Evolutionary conservation across 148 eudicot genomes (phyloP).

Genomic region (Beta vulgaris): DNA sequence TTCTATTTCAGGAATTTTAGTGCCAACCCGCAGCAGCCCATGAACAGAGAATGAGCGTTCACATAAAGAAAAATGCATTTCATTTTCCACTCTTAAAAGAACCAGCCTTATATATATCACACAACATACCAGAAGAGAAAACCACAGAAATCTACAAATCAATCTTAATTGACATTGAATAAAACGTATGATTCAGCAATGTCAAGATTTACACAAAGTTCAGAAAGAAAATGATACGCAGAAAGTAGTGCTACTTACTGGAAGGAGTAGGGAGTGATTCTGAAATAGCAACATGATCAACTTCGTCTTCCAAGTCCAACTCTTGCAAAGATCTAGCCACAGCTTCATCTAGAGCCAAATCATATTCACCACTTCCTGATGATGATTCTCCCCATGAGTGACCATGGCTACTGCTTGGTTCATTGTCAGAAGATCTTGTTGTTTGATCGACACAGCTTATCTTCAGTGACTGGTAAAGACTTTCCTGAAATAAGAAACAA

Average conservation of each 20-base stretch:
- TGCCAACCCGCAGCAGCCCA: neutral
- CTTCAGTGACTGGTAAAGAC: constrained; percentile 51
- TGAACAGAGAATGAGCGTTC: neutral
- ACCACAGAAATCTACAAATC: neutral
- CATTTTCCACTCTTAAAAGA: neutral
- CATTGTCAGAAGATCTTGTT: constrained; percentile 29
- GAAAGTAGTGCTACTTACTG: constrained; percentile 33
- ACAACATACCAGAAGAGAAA: neutral
- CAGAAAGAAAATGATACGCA: neutral
- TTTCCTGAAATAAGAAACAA: constrained; percentile 40
- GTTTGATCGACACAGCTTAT: constrained; percentile 30
- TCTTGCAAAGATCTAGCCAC: constrained; percentile 69
- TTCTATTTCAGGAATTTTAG: neutral
- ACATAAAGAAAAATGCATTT: neutral
- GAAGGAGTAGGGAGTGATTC: constrained; percentile 37
- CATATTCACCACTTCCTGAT: constrained; percentile 36
- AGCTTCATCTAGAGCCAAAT: constrained; percentile 76
- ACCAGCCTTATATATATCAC: neutral
- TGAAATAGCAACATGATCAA: constrained; percentile 37
- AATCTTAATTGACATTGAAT: neutral
- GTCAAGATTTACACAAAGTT: neutral
- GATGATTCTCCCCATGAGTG: constrained; percentile 54
- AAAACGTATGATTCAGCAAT: neutral
- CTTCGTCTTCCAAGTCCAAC: constrained; percentile 48
- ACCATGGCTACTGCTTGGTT: constrained; percentile 39